A percentile compares a stretch with the other conserved stretches of the same genome.
Evolutionary conservation across 78 protist species (phyloP).

Genomic region (Guillardia theta): DNA sequence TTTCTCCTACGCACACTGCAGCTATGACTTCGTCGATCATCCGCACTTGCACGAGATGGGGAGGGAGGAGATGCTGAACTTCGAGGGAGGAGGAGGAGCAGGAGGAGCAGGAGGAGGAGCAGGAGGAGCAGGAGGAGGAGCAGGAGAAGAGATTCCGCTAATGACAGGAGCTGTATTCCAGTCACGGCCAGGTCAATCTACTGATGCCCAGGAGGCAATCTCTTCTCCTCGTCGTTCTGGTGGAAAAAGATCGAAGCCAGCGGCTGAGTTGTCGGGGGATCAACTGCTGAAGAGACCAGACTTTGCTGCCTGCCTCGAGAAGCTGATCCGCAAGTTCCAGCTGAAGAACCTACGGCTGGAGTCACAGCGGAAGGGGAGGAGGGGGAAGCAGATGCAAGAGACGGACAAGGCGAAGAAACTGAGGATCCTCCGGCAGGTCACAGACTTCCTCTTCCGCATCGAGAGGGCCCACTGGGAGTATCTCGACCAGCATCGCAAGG

Average conservation of each 20-base stretch:
- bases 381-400: background rate
- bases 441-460: background rate
- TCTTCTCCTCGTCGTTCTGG: too few relatives aligned
- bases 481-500: background rate
- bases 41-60: too few relatives aligned
- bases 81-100: background rate
- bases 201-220: background rate
- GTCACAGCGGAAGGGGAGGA: background rate
- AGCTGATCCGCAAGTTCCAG: background rate
- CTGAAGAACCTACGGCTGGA: background rate
- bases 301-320: background rate
- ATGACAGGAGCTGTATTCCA: background rate
- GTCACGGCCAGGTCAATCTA: background rate
- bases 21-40: too few relatives aligned
- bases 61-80: background rate
- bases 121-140: background rate
- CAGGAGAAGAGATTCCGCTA: background rate
- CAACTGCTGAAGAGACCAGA: background rate
- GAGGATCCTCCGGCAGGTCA: background rate
- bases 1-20: too few relatives aligned
- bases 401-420: background rate
- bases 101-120: background rate
- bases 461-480: background rate
- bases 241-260: background rate
- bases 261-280: background rate